These are phyloP conservation scores for Botrytis hyacinthi DNA, from an alignment of 2,329 filamentous ascomycete genomes.

Conservation along the genomic window DNA sequence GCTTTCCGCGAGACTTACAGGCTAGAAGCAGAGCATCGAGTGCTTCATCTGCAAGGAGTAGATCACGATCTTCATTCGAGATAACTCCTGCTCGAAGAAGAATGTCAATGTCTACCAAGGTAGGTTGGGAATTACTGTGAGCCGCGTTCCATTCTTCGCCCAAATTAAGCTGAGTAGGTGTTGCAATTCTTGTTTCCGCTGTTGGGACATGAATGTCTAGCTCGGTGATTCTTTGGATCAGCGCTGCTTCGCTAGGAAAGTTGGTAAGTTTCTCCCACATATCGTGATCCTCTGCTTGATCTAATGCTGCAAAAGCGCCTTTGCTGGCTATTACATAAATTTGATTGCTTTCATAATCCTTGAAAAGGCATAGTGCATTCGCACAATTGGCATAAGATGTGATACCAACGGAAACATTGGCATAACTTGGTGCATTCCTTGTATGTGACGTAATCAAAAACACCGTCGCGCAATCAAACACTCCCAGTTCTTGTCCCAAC, in stretches of 20 bases:
- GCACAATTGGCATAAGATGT: background rate
- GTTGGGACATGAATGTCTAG: background rate
- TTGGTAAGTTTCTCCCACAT: background rate
- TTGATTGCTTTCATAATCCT: background rate
- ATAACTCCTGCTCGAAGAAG: background rate
- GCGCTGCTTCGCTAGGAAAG: background rate
- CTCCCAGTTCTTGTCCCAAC: background rate
- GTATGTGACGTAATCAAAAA: background rate
- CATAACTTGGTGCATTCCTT: background rate
- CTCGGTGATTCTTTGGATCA: background rate
- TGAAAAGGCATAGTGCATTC: background rate
- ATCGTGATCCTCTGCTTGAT: background rate
- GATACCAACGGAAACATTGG: background rate
- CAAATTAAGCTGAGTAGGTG: background rate
- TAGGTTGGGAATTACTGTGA: background rate
- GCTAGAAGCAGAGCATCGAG: background rate
- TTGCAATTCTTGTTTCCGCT: background rate
- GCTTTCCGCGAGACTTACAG: background rate
- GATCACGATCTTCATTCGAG: background rate
- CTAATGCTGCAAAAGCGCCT: background rate
- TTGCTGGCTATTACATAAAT: constrained; percentile 2
- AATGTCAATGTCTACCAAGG: background rate
- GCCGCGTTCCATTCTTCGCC: background rate
- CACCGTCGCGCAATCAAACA: background rate
- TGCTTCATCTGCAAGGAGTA: background rate